Conservation (phyloP, 129 eudicot species). For the Artemisia argyi region DNA sequence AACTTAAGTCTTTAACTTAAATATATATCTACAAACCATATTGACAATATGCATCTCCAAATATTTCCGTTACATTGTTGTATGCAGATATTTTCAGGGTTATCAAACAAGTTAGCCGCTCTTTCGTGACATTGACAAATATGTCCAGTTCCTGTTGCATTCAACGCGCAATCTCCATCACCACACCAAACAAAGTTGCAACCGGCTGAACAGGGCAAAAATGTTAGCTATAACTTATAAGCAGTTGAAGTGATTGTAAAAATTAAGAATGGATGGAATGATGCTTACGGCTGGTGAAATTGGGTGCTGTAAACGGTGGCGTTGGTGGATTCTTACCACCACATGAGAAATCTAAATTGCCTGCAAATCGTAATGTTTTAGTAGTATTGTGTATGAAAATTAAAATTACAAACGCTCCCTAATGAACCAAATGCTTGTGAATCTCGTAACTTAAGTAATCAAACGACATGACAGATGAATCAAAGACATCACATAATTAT, state of each 20-base stretch:
- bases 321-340: constrained; percentile 39
- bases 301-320: constrained; percentile 15
- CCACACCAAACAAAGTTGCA: constrained; percentile 54
- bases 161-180: constrained; percentile 45
- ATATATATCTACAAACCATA: constrained; percentile 9
- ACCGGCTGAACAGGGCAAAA: constrained; percentile 20
- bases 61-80: constrained; percentile 37
- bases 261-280: not conserved
- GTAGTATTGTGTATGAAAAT: too few species aligned
- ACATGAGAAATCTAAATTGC: constrained; percentile 42
- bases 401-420: too few species aligned
- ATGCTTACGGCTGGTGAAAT: constrained; percentile 39
- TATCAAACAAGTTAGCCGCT: constrained; percentile 33
- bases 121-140: constrained; percentile 46
- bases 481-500: not conserved
- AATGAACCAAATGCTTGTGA: too few species aligned
- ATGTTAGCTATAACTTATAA: not conserved
- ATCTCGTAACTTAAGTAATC: not conserved
- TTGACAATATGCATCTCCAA: not conserved
- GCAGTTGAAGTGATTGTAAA: not conserved
- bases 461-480: not conserved
- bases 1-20: too few species aligned
- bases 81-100: constrained; percentile 33
- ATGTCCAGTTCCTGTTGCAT: constrained; percentile 22
- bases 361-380: constrained; percentile 16